Percentiles rank a stretch among this genome's conserved stretches.
These are phyloP conservation scores for Leccinum subrobustum DNA, from an alignment of 1,284 basidiomycete species.

Conservation along the genomic window DNA sequence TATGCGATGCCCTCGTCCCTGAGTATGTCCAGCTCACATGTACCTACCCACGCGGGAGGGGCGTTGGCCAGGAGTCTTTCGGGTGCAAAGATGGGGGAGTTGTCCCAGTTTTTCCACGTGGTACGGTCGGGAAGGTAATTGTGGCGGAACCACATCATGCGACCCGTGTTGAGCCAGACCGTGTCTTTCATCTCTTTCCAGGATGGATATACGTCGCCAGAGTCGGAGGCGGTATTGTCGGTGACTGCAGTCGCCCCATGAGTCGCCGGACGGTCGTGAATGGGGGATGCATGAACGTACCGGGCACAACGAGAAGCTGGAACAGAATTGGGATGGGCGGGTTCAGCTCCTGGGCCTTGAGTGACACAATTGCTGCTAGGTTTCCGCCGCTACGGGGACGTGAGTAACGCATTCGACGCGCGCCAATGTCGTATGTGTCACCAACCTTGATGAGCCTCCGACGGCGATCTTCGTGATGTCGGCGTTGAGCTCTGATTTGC, in stretches of 20 bases:
- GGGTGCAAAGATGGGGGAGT: slow-evolving; percentile 67
- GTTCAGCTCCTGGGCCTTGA: slow-evolving; percentile 52
- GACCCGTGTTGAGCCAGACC: slow-evolving; percentile 56
- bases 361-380: slow-evolving; percentile 63
- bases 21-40: slow-evolving; percentile 68
- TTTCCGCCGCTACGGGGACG: slow-evolving; percentile 60
- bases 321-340: slow-evolving; percentile 59
- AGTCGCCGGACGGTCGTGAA: not conserved
- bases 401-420: not conserved
- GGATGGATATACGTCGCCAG: slow-evolving; percentile 42
- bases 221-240: slow-evolving; percentile 55
- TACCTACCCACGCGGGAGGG: slow-evolving; percentile 61
- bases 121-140: slow-evolving; percentile 64
- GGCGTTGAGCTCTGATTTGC: slow-evolving; percentile 38
- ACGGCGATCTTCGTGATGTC: slow-evolving; percentile 48
- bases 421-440: not conserved
- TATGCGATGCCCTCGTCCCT: slow-evolving; percentile 67
- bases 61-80: slow-evolving; percentile 49
- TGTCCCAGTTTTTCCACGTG: slow-evolving; percentile 64
- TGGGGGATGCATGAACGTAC: slow-evolving; percentile 9
- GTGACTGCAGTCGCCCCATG: slow-evolving; percentile 38
- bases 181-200: slow-evolving; percentile 62
- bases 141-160: slow-evolving; percentile 72
- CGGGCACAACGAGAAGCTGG: slow-evolving; percentile 65
- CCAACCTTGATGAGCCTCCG: slow-evolving; percentile 69